Conservation (phyloP, 257 asterid genomes). For the Solanum corneliomulleri region DNA sequence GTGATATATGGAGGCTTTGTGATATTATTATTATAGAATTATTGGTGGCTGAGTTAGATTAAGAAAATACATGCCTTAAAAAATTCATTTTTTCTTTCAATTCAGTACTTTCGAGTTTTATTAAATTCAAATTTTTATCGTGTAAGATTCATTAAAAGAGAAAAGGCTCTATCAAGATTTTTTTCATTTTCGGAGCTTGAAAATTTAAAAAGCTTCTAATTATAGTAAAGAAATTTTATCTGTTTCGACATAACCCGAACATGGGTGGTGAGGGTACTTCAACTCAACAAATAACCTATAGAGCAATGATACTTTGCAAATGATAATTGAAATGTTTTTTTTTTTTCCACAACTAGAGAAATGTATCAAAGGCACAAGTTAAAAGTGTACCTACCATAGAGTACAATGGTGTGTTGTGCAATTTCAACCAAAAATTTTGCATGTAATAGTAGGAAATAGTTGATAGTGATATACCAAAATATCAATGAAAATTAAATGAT, state of each 20-base stretch:
- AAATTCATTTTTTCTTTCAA: too few relatives aligned
- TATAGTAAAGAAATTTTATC: neutral
- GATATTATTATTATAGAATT: neutral
- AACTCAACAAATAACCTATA: neutral
- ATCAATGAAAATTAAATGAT: neutral
- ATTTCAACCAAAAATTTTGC: neutral
- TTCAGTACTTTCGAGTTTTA: neutral
- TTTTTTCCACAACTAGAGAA: neutral
- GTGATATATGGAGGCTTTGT: neutral
- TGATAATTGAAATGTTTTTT: neutral
- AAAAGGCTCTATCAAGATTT: neutral
- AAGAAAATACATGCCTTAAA: too few relatives aligned
- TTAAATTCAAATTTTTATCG: neutral
- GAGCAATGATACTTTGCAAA: neutral
- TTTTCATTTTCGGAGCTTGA: neutral
- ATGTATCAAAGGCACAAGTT: neutral
- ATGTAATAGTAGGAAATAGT: neutral
- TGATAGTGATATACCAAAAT: neutral
- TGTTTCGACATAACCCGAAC: fast-evolving
- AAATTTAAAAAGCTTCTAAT: neutral
- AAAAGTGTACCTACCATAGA: neutral
- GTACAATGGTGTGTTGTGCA: neutral
- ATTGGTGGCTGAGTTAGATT: neutral
- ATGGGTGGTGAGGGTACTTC: neutral
- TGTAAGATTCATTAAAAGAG: neutral